Conservation (phyloP, 139 green algal genomes). For the Zygnema circumcarinatum region DNA sequence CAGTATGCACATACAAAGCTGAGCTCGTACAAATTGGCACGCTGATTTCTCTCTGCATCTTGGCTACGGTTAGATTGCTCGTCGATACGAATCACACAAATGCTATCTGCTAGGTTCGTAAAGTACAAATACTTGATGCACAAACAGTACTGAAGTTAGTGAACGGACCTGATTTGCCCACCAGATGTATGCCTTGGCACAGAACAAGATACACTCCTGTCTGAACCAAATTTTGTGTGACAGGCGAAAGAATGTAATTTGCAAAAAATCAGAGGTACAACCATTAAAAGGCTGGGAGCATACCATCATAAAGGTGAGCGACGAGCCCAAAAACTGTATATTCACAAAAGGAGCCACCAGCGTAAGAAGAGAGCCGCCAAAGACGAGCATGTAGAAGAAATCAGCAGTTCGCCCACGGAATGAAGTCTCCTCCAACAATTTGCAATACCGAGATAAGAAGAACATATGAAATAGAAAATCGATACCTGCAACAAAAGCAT, state of each 20-base stretch:
- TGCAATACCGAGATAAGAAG: slow-evolving; percentile 97
- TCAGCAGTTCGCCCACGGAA: slow-evolving; percentile 92
- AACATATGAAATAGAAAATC: slow-evolving; percentile 99
- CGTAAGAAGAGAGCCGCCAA: slow-evolving; percentile 84
- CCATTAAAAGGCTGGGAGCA: not conserved
- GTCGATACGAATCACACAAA: too few relatives aligned
- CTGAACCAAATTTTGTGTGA: too few relatives aligned
- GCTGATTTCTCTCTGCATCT: too few relatives aligned
- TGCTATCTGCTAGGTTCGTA: too few relatives aligned
- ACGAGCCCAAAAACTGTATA: slow-evolving; percentile 94
- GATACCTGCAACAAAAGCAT: slow-evolving; percentile 77
- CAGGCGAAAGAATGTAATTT: not conserved
- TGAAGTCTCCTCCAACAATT: slow-evolving; percentile 93
- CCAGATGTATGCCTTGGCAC: too few relatives aligned
- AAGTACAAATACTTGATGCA: too few relatives aligned
- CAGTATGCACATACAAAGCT: too few relatives aligned
- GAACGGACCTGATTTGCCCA: too few relatives aligned
- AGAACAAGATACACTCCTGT: too few relatives aligned
- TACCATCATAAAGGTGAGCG: slow-evolving; percentile 93
- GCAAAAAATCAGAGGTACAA: not conserved
- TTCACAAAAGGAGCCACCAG: slow-evolving; percentile 86
- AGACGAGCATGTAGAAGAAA: slow-evolving; percentile 98
- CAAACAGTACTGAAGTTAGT: too few relatives aligned
- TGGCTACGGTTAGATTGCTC: too few relatives aligned
- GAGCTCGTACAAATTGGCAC: too few relatives aligned